Base-by-base conservation (phyloP, 2,329 filamentous ascomycete genomes). In the Hymenoscyphus albidus region DNA sequence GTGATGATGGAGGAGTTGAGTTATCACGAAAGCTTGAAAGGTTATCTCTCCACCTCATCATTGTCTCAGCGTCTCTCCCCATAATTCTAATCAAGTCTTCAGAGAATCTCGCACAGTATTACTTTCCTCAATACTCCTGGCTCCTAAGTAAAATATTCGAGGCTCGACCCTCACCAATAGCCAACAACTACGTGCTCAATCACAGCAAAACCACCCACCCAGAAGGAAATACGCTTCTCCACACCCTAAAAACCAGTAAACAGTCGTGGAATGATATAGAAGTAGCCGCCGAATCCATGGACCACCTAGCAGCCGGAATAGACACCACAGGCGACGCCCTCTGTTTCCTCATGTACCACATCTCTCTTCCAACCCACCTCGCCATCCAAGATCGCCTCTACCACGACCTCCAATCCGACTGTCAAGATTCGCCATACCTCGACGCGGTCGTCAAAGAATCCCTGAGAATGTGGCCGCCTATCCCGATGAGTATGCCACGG, bases 121-220 rank as follows among this genome's bases (percentile, higher is more conserved):
- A 97, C 80, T 97, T 97, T 78, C 94, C 94, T 51, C 97, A 93
- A 51, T 96, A 98, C 74, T 93, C 97, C 78, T 96, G 96, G 77
- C 96, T 93, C 2, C 96, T 98, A 76, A 94, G 89, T 81, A 96
- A 95, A 78, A 88, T 92, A 71, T 95, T 97, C 77, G 88, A 90
- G 71, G 67, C 70, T 10, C 62, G 68, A 32, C 65, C 67, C 12
- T 63, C 68, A 0, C 87, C 87, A 0, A 75, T 87, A 55, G 83
- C 86, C 12, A 83, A 88, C 70, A 72, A 80, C 31, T 86, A 87
- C 68, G 86, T 89, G 14, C 76, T 87, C 14, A 77, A 81, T 12
- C 81, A 82, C 16, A 81, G 79, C 61, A 74, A 77, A 48, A 78
- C 80, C 62, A 74, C 77, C 10, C 77, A 82, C 27, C 75, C 82